Base-by-base conservation (phyloP, 345 rosid genomes). In the Nasturtium officinale region DNA sequence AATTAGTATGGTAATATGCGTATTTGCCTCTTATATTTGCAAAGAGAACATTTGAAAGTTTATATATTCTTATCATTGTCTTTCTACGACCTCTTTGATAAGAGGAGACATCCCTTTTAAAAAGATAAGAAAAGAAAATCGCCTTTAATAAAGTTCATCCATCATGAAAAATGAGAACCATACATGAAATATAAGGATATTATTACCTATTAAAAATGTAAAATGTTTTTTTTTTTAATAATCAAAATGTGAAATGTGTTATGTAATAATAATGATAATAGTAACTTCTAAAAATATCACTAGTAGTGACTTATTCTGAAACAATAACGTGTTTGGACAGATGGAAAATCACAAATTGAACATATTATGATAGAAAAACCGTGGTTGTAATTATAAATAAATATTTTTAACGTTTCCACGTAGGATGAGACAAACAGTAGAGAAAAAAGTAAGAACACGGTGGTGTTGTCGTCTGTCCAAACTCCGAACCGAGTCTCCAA, bases 401-500 rank as follows among this genome's bases (percentile, higher is more conserved):
- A 7, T 23, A 23, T 5, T 6, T 25, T 7, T 13, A 8, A 51
- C 67, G 21, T 50, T 5, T 40, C 69, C 77, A 74, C 78, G 72
- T 74, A 26, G 66, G 72, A 65, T 38, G 6, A 55, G 42, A 65
- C 11, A 61, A 7, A n/a, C n/a, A 20, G 26, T 32, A 20, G 16
- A 71, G 29, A 62, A 52, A 52, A 46, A 13, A 28, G 50, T 45
- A 10, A 50, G 61, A 30, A 47, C 3, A 45, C 50, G 50, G 50
- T 45, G 61, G 72, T 58, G 26, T 35, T 47, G 60, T 65, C 71
- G 71, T 73, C 16, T 54, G 65, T 55, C 70, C 17, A 38, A 26
- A 45, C 71, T 65, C 25, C 45, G 67, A 74, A 74, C 72, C 67
- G 62, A 52, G 78, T 67, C 46, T 65, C 51, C 33, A 60, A 68